phyloP scores from a whole-genome alignment of 2,329 filamentous ascomycete genomes.

The Huntiella decipiens region DNA sequence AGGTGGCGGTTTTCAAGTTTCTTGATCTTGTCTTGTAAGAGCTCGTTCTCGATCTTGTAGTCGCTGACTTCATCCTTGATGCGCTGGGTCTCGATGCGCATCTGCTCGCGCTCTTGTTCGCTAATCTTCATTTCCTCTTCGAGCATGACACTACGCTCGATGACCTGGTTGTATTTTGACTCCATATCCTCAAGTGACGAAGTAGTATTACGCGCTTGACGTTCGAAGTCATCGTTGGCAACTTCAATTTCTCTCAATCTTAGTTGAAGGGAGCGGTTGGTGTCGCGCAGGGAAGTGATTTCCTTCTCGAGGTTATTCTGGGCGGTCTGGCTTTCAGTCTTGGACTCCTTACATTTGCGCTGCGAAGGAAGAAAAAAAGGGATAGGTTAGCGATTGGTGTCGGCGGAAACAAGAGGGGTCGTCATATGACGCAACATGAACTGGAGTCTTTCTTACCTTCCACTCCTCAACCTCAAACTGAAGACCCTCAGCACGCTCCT shows the following conservation, averaged over 20 bases:
- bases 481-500: conserved; percentile 70
- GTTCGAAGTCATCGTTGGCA: conserved; percentile 94
- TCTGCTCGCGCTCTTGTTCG: conserved; percentile 73
- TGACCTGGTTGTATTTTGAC: conserved; percentile 86
- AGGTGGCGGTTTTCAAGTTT: conserved; percentile 43
- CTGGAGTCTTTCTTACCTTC: conserved; percentile 50
- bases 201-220: conserved; percentile 85
- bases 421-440: background rate
- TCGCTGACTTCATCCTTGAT: conserved; percentile 82
- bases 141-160: conserved; percentile 80
- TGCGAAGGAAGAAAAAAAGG: conserved; percentile 20
- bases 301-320: conserved; percentile 87
- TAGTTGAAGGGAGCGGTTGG: conserved; percentile 63
- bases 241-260: conserved; percentile 89
- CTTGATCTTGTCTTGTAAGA: conserved; percentile 82
- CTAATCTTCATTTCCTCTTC: conserved; percentile 86
- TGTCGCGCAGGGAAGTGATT: conserved; percentile 74
- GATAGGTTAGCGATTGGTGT: conserved; percentile 2
- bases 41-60: conserved; percentile 84
- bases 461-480: conserved; percentile 91
- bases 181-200: conserved; percentile 94
- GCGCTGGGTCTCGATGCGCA: conserved; percentile 81
- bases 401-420: conserved; percentile 1
- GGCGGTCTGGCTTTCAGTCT: conserved; percentile 65
- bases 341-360: conserved; percentile 93